These are phyloP conservation scores for Ceriops tagal DNA, from an alignment of 345 rosid genomes.

Conservation along the genomic window DNA sequence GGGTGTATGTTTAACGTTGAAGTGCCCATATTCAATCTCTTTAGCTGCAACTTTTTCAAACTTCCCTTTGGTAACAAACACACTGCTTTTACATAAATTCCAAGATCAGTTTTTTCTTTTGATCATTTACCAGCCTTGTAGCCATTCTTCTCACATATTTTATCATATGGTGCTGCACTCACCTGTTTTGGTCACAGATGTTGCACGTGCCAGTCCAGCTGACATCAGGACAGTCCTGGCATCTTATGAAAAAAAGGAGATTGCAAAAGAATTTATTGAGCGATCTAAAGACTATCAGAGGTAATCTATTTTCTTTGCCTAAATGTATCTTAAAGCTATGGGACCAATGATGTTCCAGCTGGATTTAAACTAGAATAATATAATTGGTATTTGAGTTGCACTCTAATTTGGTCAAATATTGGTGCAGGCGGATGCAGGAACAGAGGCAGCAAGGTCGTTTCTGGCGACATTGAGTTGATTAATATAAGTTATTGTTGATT, in stretches of 20 bases:
- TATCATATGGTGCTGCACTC: neutral
- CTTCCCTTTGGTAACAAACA: neutral
- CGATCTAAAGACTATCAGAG: constrained; percentile 77
- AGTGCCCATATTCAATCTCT: neutral
- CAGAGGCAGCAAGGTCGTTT: constrained; percentile 64
- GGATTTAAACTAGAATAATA: neutral
- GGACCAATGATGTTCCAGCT: constrained; percentile 5
- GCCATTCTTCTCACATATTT: neutral
- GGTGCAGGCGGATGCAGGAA: constrained; percentile 74
- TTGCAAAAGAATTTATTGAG: constrained; percentile 81
- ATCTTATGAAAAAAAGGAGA: constrained; percentile 69
- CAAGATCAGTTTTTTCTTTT: no score
- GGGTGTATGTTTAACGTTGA: neutral
- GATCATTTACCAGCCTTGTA: neutral
- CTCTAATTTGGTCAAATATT: constrained; percentile 9
- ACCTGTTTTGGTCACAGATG: constrained; percentile 45
- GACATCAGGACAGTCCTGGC: constrained; percentile 75
- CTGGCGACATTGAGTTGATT: constrained; percentile 49
- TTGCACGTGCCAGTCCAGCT: constrained; percentile 75
- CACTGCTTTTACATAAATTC: no score
- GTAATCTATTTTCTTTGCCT: constrained; percentile 24
- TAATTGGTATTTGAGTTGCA: neutral
- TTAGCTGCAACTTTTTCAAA: neutral
- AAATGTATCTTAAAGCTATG: neutral
- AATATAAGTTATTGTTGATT: neutral